A percentile compares a stretch with the other conserved stretches of the same genome.
phyloP scores from a whole-genome alignment of 805 yeast species.

The Priceomyces carsonii region DNA sequence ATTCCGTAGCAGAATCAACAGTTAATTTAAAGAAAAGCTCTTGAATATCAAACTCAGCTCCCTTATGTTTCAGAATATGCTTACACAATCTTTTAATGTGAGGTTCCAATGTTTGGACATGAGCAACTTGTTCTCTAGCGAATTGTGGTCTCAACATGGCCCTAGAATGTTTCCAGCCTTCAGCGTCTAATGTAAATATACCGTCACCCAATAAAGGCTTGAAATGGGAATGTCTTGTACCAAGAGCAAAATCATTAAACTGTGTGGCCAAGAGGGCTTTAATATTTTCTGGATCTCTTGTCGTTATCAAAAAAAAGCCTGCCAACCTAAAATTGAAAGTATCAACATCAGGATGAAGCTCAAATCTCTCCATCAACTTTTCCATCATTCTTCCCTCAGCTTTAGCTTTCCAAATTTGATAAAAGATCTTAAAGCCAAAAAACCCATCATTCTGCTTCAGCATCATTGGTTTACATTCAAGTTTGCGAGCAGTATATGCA shows the following conservation, averaged over 20 bases:
- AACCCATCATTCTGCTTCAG: constrained; percentile 3
- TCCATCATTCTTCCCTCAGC: constrained; percentile 17
- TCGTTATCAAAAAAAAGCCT: constrained; percentile 21
- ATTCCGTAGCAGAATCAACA: constrained; percentile 42
- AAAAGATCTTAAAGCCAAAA: constrained; percentile 14
- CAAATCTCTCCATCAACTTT: background rate
- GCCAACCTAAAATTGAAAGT: constrained; percentile 1
- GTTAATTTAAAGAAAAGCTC: constrained; percentile 35
- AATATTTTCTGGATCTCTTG: constrained; percentile 37
- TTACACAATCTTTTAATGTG: constrained; percentile 28
- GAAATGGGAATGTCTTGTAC: constrained; percentile 32
- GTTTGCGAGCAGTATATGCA: background rate
- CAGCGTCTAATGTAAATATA: constrained; percentile 37
- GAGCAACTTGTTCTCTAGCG: constrained; percentile 38
- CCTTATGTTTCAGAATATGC: constrained; percentile 22
- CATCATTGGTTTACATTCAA: constrained; percentile 1
- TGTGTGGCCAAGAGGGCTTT: constrained; percentile 41
- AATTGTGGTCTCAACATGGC: constrained; percentile 41
- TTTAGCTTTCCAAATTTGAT: constrained; percentile 9
- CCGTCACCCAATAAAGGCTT: constrained; percentile 38
- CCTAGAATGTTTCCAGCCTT: constrained; percentile 41
- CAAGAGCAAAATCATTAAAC: constrained; percentile 36
- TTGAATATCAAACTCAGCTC: constrained; percentile 31
- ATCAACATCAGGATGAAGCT: background rate
- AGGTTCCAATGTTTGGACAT: constrained; percentile 33